Percentiles rank a stretch among this genome's conserved stretches.
Evolutionary conservation across 805 yeast species (phyloP).

Genomic region (Barnettozyma pratensis): DNA sequence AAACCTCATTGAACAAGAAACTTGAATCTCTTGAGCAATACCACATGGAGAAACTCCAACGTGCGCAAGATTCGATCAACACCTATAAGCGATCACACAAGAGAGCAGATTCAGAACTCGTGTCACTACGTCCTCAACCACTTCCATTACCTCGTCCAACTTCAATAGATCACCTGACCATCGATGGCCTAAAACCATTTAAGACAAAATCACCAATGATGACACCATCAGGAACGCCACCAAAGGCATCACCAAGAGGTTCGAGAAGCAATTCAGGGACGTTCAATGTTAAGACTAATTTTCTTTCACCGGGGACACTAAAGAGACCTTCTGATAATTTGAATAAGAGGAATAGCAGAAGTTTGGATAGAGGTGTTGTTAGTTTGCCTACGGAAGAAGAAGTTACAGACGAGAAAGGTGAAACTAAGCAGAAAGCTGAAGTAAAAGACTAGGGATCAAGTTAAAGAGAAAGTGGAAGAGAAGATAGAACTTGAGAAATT

Average conservation of each 20-base stretch:
- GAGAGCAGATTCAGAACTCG: conserved; percentile 4
- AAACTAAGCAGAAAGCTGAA: neutral
- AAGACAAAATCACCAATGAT: conserved; percentile 21
- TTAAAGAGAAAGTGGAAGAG: too few relatives aligned
- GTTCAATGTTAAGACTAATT: conserved; percentile 1
- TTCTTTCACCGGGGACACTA: conserved; percentile 6
- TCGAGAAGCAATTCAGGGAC: conserved; percentile 14
- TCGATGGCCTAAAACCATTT: conserved; percentile 19
- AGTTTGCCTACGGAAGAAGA: neutral
- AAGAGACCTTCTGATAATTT: conserved; percentile 20
- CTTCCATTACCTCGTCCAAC: conserved; percentile 1
- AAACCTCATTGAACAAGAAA: conserved; percentile 8
- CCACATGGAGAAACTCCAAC: conserved; percentile 13
- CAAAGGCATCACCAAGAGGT: conserved; percentile 15
- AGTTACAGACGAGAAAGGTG: neutral
- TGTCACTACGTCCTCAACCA: conserved; percentile 2
- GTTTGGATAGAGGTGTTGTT: neutral
- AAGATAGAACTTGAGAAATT: too few relatives aligned
- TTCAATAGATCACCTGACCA: conserved; percentile 5
- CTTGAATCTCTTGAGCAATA: conserved; percentile 14
- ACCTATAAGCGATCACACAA: conserved; percentile 8
- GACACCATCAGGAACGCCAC: conserved; percentile 14
- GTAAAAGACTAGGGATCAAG: neutral
- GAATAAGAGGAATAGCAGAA: conserved; percentile 16
- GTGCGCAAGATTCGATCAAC: conserved; percentile 15